phyloP scores from a whole-genome alignment of 495 filamentous ascomycete genomes.

The Thozetella sp. region DNA sequence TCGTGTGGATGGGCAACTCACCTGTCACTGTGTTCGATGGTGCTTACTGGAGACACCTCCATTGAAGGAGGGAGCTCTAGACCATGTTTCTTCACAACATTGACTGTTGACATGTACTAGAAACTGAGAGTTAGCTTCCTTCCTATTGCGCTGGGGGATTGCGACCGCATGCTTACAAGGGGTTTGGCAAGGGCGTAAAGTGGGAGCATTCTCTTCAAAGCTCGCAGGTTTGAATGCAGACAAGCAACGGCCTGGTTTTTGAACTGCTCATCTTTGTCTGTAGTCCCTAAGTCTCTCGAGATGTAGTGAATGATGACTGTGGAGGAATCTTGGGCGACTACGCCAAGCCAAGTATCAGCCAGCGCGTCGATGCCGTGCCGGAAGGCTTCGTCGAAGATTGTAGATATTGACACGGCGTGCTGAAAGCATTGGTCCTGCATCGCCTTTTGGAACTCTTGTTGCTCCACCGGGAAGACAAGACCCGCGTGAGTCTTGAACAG shows the following conservation, averaged over 20 bases:
- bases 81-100: background rate
- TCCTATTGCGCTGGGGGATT: no score
- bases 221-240: background rate
- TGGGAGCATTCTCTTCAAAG: background rate
- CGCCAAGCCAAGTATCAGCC: background rate
- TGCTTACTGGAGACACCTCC: background rate
- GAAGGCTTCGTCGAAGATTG: background rate
- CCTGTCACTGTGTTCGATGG: background rate
- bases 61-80: background rate
- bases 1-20: background rate
- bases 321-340: background rate
- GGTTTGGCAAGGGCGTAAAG: background rate
- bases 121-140: background rate
- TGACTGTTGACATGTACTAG: background rate
- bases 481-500: background rate
- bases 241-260: background rate
- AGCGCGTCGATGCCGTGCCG: background rate
- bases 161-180: background rate
- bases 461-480: background rate
- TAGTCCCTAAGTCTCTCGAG: background rate
- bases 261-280: background rate
- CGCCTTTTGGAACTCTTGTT: background rate
- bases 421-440: background rate
- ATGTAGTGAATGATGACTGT: background rate
- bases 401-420: background rate